Evolutionary conservation across 441 rosid species (phyloP).

Genomic region (Geranium incanum): DNA sequence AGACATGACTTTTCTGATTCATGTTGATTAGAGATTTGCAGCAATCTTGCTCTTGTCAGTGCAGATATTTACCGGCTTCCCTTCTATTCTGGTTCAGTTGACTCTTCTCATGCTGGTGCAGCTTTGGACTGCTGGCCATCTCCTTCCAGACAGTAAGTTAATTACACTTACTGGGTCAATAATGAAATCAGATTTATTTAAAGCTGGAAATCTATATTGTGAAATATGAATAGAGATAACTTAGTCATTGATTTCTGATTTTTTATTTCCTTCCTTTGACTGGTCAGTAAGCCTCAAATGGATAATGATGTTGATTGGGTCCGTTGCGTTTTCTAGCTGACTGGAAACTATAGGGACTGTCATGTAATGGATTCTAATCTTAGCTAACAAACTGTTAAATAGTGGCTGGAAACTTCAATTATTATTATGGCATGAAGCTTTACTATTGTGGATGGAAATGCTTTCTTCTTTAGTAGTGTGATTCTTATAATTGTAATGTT

Average conservation of each 20-base stretch:
- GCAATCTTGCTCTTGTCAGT: conserved; percentile 80
- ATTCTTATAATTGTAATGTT: neutral
- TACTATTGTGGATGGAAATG: neutral
- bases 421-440: neutral
- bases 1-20: conserved; percentile 15
- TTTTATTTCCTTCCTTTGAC: neutral
- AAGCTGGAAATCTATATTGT: neutral
- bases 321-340: neutral
- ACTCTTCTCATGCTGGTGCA: conserved; percentile 90
- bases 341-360: neutral
- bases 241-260: neutral
- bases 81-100: conserved; percentile 66
- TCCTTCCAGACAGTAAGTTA: conserved; percentile 66
- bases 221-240: neutral
- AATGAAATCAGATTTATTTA: neutral
- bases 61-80: conserved; percentile 90
- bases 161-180: neutral
- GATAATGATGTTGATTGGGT: neutral
- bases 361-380: neutral
- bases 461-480: neutral
- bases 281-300: neutral
- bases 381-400: neutral
- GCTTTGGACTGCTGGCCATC: conserved; percentile 96
- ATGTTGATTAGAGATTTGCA: conserved; percentile 23
- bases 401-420: neutral